Base-by-base conservation (phyloP, 2,329 filamentous ascomycete genomes). In the Fusarium haematococcum region DNA sequence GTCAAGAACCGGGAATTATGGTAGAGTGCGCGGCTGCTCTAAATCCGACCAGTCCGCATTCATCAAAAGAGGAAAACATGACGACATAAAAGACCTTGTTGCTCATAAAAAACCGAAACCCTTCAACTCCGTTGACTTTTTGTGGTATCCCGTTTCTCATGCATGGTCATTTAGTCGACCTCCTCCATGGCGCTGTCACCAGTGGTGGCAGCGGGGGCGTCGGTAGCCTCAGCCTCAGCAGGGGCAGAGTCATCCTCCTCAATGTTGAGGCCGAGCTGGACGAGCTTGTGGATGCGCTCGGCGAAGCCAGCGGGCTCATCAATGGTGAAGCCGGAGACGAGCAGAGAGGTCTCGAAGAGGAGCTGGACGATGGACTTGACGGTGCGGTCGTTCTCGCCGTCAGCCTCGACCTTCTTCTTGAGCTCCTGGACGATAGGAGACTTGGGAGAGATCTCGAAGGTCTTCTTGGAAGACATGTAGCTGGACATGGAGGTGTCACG, bases 401-500 rank as follows among this genome's bases (percentile, higher is more conserved):
- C 97, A 70, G 92, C 84, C 91, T 98, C 97, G 74, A 98, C 95
- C 95, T 99, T 99, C 89, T 93, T 95, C 94, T 97, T 98, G 83
- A 99, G 93, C 91, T 98, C 97, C 92, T 97, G 94, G 90, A 99
- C 92, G 87, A 99, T 99, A 77, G 95, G 84, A 81, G 95, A 98
- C 91, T 97, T 96, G 86, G 97, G 97, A n/a, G 97, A 98, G 87
- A 99, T 98, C 90, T 99, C 97, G 80, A 99, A 98, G 35, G 97
- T 99, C 95, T 99, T 99, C 95, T 99, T 99, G 85, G 96, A 98
- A 78, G 95, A 97, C 97, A 99, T 99, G 94, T 99, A 99, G 81
- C 95, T 97, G 88, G 91, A 95, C 97, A 99, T 99, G 82, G 95
- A 98, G 79, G 97, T 99, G 89, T 99, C 97, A 89, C 97, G 97